phyloP scores from a whole-genome alignment of 768 basidiomycete genomes.

The Boletus rufocinnamomeus region DNA sequence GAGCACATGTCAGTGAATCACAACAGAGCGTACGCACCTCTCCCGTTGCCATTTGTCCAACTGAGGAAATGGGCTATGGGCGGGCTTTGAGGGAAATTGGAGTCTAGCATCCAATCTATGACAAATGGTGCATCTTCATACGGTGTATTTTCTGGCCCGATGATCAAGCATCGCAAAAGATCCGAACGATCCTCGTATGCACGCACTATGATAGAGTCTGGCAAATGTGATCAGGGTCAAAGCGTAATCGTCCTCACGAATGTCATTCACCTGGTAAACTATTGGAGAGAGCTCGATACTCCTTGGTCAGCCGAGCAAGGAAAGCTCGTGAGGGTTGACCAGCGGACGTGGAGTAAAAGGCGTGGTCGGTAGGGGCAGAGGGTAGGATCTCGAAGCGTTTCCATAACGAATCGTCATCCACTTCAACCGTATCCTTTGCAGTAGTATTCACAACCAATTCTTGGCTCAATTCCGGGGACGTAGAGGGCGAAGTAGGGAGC shows the following conservation, averaged over 20 bases:
- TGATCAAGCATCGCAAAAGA: slow-evolving; percentile 83
- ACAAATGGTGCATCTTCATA: slow-evolving; percentile 94
- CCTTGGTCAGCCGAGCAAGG: slow-evolving; percentile 72
- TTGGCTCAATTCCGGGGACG: slow-evolving; percentile 37
- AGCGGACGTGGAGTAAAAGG: slow-evolving; percentile 64
- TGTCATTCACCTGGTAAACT: slow-evolving; percentile 74
- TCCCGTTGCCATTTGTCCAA: slow-evolving; percentile 93
- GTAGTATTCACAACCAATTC: slow-evolving; percentile 30
- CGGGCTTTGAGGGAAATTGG: slow-evolving; percentile 78
- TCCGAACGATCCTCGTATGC: slow-evolving; percentile 90
- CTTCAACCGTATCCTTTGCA: slow-evolving; percentile 30
- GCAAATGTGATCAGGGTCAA: slow-evolving; percentile 9
- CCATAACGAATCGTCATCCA: slow-evolving; percentile 56
- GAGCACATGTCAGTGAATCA: not conserved
- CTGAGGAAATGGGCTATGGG: slow-evolving; percentile 89
- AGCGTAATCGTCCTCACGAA: not conserved
- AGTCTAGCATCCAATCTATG: slow-evolving; percentile 90
- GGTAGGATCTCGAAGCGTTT: slow-evolving; percentile 80
- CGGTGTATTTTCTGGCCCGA: slow-evolving; percentile 94
- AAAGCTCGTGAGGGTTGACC: slow-evolving; percentile 73
- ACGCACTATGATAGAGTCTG: slow-evolving; percentile 86
- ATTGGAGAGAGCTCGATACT: slow-evolving; percentile 76
- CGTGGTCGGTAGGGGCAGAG: slow-evolving; percentile 79
- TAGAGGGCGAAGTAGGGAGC: slow-evolving; percentile 30
- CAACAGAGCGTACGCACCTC: slow-evolving; percentile 38